Evolutionary conservation across 2,329 filamentous ascomycete genomes (phyloP).

Genomic region (Fusarium sororula): DNA sequence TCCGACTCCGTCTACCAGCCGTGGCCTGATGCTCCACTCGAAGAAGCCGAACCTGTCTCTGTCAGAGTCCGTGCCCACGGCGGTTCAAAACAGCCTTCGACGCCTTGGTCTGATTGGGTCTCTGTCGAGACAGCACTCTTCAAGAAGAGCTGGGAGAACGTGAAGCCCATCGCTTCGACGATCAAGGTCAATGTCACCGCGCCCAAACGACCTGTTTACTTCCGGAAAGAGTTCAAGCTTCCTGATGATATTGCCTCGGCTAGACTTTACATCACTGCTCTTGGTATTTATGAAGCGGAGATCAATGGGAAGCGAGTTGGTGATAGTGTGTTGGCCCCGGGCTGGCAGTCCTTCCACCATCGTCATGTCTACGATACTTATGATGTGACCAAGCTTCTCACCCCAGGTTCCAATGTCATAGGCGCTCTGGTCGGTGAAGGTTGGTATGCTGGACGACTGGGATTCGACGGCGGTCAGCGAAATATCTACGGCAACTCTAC

Average conservation of each 20-base stretch:
- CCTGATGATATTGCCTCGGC: slow-evolving; percentile 44
- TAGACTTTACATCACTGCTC: slow-evolving; percentile 57
- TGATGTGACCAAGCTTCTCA: slow-evolving; percentile 57
- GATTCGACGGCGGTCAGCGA: slow-evolving; percentile 16
- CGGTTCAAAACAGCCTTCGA: slow-evolving; percentile 18
- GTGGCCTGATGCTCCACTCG: slow-evolving; percentile 53
- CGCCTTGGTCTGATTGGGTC: slow-evolving; percentile 43
- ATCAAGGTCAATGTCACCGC: slow-evolving; percentile 39
- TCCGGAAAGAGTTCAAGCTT: slow-evolving; percentile 48
- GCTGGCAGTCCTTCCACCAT: slow-evolving; percentile 61
- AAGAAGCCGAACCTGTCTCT: slow-evolving; percentile 44
- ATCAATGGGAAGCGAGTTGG: slow-evolving; percentile 53
- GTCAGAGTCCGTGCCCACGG: slow-evolving; percentile 50
- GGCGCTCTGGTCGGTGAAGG: slow-evolving; percentile 57
- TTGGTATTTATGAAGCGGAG: slow-evolving; percentile 57
- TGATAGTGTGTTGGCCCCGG: slow-evolving; percentile 56
- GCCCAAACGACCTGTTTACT: slow-evolving; percentile 45
- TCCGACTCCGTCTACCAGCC: slow-evolving; percentile 52
- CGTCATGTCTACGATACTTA: slow-evolving; percentile 63
- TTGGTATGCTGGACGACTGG: slow-evolving; percentile 56
- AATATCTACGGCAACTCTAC: slow-evolving; percentile 51
- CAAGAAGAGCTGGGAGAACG: slow-evolving; percentile 44
- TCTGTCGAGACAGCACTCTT: slow-evolving; percentile 49
- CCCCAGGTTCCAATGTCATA: slow-evolving; percentile 49
- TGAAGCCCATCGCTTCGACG: slow-evolving; percentile 44